A percentile compares a stretch with the other conserved stretches of the same genome.
These are phyloP conservation scores for Coemansia sp. DNA, from an alignment of 192 early-diverging fungal species.

Conservation along the genomic window DNA sequence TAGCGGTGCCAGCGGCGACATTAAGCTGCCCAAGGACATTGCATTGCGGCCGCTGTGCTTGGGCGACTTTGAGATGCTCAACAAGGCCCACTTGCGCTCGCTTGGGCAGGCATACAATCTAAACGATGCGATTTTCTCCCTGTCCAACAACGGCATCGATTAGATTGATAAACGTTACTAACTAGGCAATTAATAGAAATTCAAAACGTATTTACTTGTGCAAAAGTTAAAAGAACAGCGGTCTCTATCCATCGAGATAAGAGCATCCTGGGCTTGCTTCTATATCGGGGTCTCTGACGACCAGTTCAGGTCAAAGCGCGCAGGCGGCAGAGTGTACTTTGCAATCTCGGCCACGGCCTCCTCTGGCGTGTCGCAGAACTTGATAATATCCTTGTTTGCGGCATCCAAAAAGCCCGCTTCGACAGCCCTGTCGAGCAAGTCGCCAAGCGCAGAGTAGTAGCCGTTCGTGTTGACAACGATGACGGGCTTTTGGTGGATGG, in stretches of 20 bases:
- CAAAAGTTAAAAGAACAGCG: neutral
- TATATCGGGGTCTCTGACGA: constrained; percentile 5
- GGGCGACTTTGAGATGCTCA: constrained; percentile 39
- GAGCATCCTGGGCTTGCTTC: neutral
- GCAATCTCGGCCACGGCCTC: constrained; percentile 61
- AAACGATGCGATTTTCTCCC: constrained; percentile 20
- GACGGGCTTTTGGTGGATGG: constrained; percentile 80
- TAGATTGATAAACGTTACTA: neutral
- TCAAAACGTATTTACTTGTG: neutral
- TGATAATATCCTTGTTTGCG: constrained; percentile 55
- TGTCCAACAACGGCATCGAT: neutral
- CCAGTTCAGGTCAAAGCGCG: constrained; percentile 60
- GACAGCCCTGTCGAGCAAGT: constrained; percentile 63
- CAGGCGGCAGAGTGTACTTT: constrained; percentile 50
- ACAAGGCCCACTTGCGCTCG: constrained; percentile 17
- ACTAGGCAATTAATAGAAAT: too few relatives aligned
- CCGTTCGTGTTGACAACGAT: constrained; percentile 73
- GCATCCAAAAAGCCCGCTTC: constrained; percentile 64
- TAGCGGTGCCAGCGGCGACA: neutral
- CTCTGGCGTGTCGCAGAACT: constrained; percentile 59
- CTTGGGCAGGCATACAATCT: constrained; percentile 47
- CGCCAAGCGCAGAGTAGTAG: constrained; percentile 69
- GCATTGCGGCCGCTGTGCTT: constrained; percentile 33
- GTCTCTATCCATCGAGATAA: neutral
- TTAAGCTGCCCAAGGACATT: constrained; percentile 5